Evolutionary conservation across 2,329 filamentous ascomycete species (phyloP).

Genomic region (Pleomassaria siparia): DNA sequence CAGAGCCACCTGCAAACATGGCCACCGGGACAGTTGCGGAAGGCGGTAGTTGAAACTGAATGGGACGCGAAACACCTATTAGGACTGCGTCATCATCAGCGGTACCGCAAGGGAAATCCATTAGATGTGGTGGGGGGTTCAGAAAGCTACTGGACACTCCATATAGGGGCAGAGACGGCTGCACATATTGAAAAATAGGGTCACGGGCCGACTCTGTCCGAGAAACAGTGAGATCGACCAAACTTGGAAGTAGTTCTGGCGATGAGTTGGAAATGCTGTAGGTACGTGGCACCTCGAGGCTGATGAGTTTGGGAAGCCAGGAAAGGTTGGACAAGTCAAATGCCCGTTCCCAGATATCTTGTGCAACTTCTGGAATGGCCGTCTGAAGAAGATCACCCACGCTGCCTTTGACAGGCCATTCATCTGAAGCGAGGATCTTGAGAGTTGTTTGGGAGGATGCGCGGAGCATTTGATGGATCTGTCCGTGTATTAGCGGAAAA

Average conservation of each 20-base stretch:
- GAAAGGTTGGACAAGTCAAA: constrained; percentile 48
- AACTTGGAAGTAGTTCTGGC: constrained; percentile 53
- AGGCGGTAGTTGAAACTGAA: constrained; percentile 55
- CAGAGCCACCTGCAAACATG: constrained; percentile 57
- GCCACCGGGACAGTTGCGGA: constrained; percentile 54
- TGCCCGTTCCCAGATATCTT: constrained; percentile 54
- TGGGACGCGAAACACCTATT: constrained; percentile 54
- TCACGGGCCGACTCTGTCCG: constrained; percentile 44
- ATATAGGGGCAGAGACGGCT: constrained; percentile 39
- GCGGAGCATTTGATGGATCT: constrained; percentile 50
- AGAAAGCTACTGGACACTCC: constrained; percentile 57
- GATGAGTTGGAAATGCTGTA: constrained; percentile 57
- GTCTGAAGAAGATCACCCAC: constrained; percentile 55
- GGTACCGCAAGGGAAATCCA: constrained; percentile 35
- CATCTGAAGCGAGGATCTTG: constrained; percentile 52
- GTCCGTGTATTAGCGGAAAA: neutral
- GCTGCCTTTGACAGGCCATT: constrained; percentile 56
- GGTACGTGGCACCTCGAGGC: constrained; percentile 54
- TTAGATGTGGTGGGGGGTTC: constrained; percentile 44
- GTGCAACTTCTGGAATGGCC: constrained; percentile 52
- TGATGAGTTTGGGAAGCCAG: constrained; percentile 52
- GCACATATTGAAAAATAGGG: constrained; percentile 44
- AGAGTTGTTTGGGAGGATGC: constrained; percentile 55
- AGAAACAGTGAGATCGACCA: constrained; percentile 55
- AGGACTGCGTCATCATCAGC: constrained; percentile 51